Base-by-base conservation (phyloP, 2,329 filamentous ascomycete species). In the Sordariomycetes sp. region DNA sequence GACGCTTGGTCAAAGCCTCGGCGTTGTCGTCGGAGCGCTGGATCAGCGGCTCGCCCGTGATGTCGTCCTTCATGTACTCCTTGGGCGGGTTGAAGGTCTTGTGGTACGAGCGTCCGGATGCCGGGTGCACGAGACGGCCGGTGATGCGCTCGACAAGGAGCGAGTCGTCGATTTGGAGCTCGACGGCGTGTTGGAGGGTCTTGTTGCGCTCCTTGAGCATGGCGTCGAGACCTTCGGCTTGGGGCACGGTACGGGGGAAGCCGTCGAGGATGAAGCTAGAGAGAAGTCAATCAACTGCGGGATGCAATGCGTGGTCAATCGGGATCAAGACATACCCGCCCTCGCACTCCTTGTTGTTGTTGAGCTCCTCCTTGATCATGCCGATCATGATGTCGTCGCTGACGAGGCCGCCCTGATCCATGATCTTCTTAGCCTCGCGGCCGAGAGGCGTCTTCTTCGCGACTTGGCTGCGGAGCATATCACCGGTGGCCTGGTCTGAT, bases 351-450 rank as follows among this genome's bases (percentile, higher is more conserved):
- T 75, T 66, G 71, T 98, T 98, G 66, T 74, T 82, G 54, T 93
- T 84, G 33, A 98, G 75, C 73, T 98, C 90, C 59, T 82, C 84
- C 78, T 92, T 90, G 71, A 98, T 98, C 92, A 98, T 98, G 64
- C 90, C 87, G 62, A 98, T 85, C 76, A 98, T 90, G 58, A 98
- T 98, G 58, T 96, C 90, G 63, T 98, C 92, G 62, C 87, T 94
- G 59, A 98, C 92, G 39, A 98, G 79, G 48, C 90, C 90, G 51
- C 92, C 92, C 59, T 90, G 83, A 58, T 98, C 92, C 92, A 98
- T 98, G 63, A 98, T 98, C 79, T 96, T 96, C 81, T 98, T 98
- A 46, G 92, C 92, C 70, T 95, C 87, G 57, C 84, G 78, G 49
- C 92, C 92, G 45, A 98, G 79, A 39, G 84, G 66, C 38, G 92